A percentile compares a stretch with the other conserved stretches of the same genome.
Evolutionary conservation across 2,329 filamentous ascomycete genomes (phyloP).

Genomic region (Colletotrichum orchidophilum): DNA sequence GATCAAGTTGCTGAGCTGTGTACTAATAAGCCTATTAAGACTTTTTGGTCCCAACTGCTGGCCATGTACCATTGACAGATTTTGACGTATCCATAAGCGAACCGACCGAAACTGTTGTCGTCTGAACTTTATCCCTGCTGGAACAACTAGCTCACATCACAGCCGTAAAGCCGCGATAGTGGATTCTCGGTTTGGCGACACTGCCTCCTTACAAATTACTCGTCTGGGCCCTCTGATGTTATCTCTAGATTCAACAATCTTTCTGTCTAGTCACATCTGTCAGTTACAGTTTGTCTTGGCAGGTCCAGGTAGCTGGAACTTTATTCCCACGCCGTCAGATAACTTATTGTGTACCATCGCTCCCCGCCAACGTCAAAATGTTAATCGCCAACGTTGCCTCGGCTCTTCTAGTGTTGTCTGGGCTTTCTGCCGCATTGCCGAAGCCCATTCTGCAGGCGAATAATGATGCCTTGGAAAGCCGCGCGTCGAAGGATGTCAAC

Average conservation of each 20-base stretch:
- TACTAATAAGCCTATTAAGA: not conserved
- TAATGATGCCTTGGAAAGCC: not conserved
- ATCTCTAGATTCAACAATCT: not conserved
- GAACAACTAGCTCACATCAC: not conserved
- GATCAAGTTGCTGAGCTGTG: not conserved
- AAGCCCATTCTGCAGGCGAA: not conserved
- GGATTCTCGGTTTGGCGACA: not conserved
- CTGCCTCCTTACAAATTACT: not conserved
- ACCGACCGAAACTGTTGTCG: not conserved
- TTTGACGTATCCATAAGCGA: not conserved
- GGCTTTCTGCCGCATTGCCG: not conserved
- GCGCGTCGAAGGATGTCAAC: conserved; percentile 11
- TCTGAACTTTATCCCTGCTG: not conserved
- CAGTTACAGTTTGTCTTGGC: not conserved
- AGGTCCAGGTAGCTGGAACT: not conserved
- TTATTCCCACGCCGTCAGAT: not conserved
- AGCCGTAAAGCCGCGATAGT: not conserved
- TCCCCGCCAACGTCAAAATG: not conserved
- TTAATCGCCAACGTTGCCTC: not conserved
- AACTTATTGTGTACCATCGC: too few relatives aligned
- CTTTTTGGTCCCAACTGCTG: not conserved
- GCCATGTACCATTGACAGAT: not conserved
- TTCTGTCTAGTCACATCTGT: not conserved
- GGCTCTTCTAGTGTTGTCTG: not conserved
- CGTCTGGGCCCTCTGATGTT: not conserved